These are phyloP conservation scores for Oxyria digyna DNA, from an alignment of 148 eudicot species.

Conservation along the genomic window DNA sequence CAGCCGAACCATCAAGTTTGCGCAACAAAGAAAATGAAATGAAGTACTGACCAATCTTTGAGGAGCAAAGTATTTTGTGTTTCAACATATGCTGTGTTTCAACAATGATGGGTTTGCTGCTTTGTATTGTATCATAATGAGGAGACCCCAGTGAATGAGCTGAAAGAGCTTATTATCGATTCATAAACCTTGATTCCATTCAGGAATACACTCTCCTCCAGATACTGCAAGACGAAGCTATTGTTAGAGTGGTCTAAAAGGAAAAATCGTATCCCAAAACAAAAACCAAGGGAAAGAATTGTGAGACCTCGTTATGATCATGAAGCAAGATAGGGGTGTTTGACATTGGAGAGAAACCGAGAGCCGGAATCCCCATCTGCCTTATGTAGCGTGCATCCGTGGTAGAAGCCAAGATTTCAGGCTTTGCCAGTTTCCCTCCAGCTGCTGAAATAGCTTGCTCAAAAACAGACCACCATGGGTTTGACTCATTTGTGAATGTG, in stretches of 20 bases:
- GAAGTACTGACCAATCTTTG: too few relatives aligned
- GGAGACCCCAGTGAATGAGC: slow-evolving; percentile 42
- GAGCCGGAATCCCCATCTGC: slow-evolving; percentile 59
- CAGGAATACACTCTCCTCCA: slow-evolving; percentile 1
- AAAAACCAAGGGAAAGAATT: neutral
- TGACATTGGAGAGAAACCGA: slow-evolving; percentile 93
- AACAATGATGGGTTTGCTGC: neutral
- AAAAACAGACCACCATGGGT: slow-evolving; percentile 88
- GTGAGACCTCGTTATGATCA: slow-evolving; percentile 80
- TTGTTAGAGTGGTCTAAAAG: neutral
- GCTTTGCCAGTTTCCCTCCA: slow-evolving; percentile 71
- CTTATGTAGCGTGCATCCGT: slow-evolving; percentile 74
- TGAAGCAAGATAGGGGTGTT: slow-evolving; percentile 90
- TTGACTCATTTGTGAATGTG: slow-evolving; percentile 59
- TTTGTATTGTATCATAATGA: slow-evolving; percentile 12
- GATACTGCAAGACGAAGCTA: slow-evolving; percentile 30
- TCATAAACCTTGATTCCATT: slow-evolving; percentile 18
- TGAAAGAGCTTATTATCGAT: slow-evolving; percentile 55
- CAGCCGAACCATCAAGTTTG: too few relatives aligned
- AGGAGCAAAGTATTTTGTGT: too few relatives aligned
- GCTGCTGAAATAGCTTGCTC: slow-evolving; percentile 47
- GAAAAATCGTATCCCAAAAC: neutral
- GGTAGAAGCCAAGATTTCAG: slow-evolving; percentile 73
- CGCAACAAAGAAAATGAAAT: too few relatives aligned
- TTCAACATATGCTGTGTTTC: too few relatives aligned